Evolutionary conservation across 495 filamentous ascomycete genomes (phyloP).

Genomic region (Lophiostoma macrostomum): DNA sequence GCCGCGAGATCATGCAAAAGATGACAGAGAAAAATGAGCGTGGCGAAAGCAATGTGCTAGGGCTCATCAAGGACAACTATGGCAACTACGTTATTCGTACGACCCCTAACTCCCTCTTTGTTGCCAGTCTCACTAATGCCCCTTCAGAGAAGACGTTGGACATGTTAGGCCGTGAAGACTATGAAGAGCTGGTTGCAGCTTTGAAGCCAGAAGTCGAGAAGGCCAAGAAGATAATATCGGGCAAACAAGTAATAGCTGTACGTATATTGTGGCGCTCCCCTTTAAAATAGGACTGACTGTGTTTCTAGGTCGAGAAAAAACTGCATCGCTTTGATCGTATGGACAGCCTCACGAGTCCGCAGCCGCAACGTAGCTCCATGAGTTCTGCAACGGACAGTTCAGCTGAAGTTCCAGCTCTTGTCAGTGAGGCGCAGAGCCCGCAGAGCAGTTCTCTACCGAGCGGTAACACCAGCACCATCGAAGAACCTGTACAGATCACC

Average conservation of each 20-base stretch:
- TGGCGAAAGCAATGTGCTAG: constrained; percentile 64
- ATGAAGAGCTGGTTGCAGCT: constrained; percentile 62
- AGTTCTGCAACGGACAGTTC: constrained; percentile 39
- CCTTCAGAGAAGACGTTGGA: constrained; percentile 72
- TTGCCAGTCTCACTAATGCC: constrained; percentile 43
- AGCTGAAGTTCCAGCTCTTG: constrained; percentile 58
- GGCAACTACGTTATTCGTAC: constrained; percentile 97
- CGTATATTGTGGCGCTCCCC: background rate
- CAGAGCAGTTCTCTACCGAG: constrained; percentile 61
- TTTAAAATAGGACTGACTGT: background rate
- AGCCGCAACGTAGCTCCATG: constrained; percentile 13
- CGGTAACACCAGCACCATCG: constrained; percentile 53
- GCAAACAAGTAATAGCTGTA: constrained; percentile 65
- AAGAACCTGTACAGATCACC: constrained; percentile 40
- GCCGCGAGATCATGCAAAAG: constrained; percentile 64
- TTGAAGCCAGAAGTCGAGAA: constrained; percentile 70
- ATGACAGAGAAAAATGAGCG: constrained; percentile 60
- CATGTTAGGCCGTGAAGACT: constrained; percentile 63
- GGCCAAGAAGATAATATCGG: constrained; percentile 70
- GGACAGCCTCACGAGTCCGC: constrained; percentile 6
- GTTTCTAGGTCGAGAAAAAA: constrained; percentile 41
- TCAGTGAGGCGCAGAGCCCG: constrained; percentile 62
- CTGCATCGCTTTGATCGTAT: constrained; percentile 37
- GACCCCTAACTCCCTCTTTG: constrained; percentile 34
- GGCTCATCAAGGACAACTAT: constrained; percentile 85